phyloP scores from a whole-genome alignment of 1,284 basidiomycete species.

The Marasmius fiardii region DNA sequence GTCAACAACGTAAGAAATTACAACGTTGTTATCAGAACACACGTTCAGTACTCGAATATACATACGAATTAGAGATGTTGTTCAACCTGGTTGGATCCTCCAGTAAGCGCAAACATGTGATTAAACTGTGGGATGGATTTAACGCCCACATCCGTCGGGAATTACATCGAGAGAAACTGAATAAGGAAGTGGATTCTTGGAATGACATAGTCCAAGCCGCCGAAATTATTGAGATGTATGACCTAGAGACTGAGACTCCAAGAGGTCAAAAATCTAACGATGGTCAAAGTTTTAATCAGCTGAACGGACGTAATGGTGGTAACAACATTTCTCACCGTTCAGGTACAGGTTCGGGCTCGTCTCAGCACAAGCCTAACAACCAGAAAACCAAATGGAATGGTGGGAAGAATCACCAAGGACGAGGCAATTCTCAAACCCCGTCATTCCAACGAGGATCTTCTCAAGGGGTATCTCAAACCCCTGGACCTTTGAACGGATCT shows the following conservation, averaged over 20 bases:
- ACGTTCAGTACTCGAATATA: background rate
- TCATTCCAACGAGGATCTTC: too few relatives aligned
- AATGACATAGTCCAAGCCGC: constrained; percentile 7
- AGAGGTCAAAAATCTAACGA: background rate
- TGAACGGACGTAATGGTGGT: background rate
- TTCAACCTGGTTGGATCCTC: background rate
- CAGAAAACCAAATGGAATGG: too few relatives aligned
- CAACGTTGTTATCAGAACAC: too few relatives aligned
- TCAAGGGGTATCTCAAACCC: too few relatives aligned
- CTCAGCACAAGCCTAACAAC: too few relatives aligned
- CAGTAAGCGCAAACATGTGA: background rate
- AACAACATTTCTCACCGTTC: too few relatives aligned
- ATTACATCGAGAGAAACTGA: constrained; percentile 4
- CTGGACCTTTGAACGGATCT: too few relatives aligned
- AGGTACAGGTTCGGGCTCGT: too few relatives aligned
- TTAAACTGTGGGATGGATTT: background rate
- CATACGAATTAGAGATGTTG: background rate
- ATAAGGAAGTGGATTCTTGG: constrained; percentile 9
- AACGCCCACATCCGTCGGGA: background rate
- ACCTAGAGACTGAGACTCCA: constrained; percentile 3
- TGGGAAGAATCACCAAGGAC: too few relatives aligned
- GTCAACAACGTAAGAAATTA: background rate
- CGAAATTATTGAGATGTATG: constrained; percentile 9
- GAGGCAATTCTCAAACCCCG: too few relatives aligned
- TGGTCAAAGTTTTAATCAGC: too few relatives aligned